Evolutionary conservation across 225 moss, liverwort and hornwort genomes (phyloP).

Genomic region (Ulota crispa): DNA sequence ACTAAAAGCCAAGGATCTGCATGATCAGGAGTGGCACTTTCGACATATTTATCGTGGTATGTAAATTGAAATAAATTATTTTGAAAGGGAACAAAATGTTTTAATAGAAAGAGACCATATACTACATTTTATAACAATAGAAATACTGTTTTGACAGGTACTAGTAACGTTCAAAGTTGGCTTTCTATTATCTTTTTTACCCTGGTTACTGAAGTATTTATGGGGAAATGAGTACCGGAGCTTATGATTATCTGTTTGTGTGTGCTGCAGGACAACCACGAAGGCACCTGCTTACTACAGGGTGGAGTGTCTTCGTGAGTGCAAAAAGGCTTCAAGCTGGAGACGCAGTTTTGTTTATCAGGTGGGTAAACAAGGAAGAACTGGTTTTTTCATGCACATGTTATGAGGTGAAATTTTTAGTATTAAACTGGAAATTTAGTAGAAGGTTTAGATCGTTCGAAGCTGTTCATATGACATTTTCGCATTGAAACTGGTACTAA

Average conservation of each 20-base stretch:
- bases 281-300: constrained; percentile 57
- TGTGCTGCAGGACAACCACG: constrained; percentile 49
- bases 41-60: constrained; percentile 63
- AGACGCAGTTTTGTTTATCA: constrained; percentile 60
- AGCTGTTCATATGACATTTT: neutral
- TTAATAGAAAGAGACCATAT: neutral
- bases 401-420: neutral
- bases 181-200: neutral
- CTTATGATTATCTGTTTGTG: constrained; percentile 5
- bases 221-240: neutral
- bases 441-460: neutral
- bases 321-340: constrained; percentile 65
- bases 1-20: constrained; percentile 57
- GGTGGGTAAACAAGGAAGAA: constrained; percentile 27
- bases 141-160: neutral
- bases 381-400: neutral
- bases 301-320: constrained; percentile 66
- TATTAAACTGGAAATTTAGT: neutral
- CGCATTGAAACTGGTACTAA: constrained; percentile 13
- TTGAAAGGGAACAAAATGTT: neutral
- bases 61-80: neutral
- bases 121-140: neutral
- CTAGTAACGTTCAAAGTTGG: neutral
- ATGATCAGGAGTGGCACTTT: constrained; percentile 67
- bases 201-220: neutral